Evolutionary conservation across 176 grass and related monocot species (phyloP).

Genomic region (Alloteropsis semialata): DNA sequence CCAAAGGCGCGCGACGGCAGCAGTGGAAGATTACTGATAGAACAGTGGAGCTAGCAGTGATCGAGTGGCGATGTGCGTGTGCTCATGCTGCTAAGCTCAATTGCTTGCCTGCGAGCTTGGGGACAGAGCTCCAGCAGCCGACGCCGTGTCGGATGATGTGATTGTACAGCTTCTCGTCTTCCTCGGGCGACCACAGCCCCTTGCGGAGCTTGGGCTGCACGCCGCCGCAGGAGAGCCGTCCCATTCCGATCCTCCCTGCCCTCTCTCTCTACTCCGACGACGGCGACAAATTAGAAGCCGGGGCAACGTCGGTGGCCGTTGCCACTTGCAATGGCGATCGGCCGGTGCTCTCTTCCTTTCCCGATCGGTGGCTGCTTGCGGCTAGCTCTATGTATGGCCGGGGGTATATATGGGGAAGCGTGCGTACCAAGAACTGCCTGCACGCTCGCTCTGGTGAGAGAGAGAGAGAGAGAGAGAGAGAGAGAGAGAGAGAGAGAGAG

Average conservation of each 20-base stretch:
- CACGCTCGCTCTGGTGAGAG: neutral
- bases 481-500: neutral
- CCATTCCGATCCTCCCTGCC: conserved; percentile 36
- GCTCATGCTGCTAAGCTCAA: neutral
- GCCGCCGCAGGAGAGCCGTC: conserved; percentile 50
- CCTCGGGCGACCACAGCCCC: conserved; percentile 85
- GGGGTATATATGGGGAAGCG: conserved; percentile 43
- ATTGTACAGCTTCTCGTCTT: conserved; percentile 87
- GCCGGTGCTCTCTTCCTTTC: neutral
- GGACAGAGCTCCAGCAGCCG: conserved; percentile 82
- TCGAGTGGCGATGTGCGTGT: neutral
- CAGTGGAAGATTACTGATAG: neutral
- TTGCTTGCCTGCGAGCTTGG: conserved; percentile 68
- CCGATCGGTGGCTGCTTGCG: neutral
- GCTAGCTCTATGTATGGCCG: conserved; percentile 16
- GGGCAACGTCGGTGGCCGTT: neutral
- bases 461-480: neutral
- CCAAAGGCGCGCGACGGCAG: neutral
- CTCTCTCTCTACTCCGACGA: neutral
- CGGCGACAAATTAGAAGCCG: neutral
- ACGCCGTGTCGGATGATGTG: conserved; percentile 82
- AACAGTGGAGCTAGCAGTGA: neutral
- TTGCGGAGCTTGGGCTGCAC: conserved; percentile 74
- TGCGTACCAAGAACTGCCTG: conserved; percentile 48
- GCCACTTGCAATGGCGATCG: conserved; percentile 31